These are phyloP conservation scores for Fusarium mundagurra DNA, from an alignment of 2,329 filamentous ascomycete genomes.

Conservation along the genomic window DNA sequence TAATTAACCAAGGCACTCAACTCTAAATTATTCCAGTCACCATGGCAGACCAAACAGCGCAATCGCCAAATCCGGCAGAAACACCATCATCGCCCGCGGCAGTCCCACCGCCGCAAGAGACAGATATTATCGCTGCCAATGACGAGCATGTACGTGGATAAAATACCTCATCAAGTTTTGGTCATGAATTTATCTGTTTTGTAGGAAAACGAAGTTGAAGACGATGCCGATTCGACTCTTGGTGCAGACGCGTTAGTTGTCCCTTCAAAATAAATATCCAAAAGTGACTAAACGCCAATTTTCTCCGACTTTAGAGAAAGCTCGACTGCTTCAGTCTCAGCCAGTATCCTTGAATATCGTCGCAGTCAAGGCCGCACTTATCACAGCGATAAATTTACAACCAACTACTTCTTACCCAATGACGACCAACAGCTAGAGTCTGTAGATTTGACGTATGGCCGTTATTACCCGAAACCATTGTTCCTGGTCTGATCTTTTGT, in stretches of 20 bases:
- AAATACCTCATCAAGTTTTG: neutral
- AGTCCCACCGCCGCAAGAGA: neutral
- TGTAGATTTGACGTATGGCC: conserved; percentile 9
- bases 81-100: neutral
- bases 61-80: neutral
- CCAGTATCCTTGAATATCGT: conserved; percentile 20
- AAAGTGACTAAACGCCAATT: neutral
- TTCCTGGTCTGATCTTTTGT: neutral
- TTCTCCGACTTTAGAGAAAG: neutral
- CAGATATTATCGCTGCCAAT: neutral
- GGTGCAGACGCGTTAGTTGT: neutral
- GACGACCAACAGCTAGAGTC: conserved; percentile 19
- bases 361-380: conserved; percentile 24
- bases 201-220: neutral
- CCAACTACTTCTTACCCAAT: conserved; percentile 19
- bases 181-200: neutral
- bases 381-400: conserved; percentile 20
- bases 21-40: neutral
- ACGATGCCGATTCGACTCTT: neutral
- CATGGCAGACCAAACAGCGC: neutral
- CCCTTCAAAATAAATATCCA: fast-evolving
- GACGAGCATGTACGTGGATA: neutral
- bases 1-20: neutral
- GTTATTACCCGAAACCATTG: fast-evolving
- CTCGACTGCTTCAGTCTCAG: conserved; percentile 18